Percentiles rank a stretch among this genome's conserved stretches.
Evolutionary conservation across 1,139 yeast species (phyloP).

Genomic region (Geotrichum cucujoidarum): DNA sequence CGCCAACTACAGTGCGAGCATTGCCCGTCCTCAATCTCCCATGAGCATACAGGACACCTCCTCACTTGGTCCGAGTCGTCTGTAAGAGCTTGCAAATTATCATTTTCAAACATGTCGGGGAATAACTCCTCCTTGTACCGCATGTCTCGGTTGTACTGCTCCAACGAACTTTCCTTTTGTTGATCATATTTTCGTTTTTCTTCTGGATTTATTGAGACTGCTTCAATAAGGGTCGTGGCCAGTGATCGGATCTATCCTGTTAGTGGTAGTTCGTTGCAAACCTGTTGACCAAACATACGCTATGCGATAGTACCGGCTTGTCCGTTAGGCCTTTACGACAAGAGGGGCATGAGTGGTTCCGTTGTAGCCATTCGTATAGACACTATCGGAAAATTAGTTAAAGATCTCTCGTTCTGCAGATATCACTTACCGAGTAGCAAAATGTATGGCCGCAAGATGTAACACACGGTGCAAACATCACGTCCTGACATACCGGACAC

Average conservation of each 20-base stretch:
- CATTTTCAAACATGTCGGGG: slow-evolving; percentile 23
- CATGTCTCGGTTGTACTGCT: slow-evolving; percentile 25
- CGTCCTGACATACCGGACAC: slow-evolving; percentile 36
- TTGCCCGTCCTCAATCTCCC: slow-evolving; percentile 28
- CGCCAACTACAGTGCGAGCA: slow-evolving; percentile 27
- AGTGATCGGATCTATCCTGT: slow-evolving; percentile 13
- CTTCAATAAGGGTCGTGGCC: slow-evolving; percentile 11
- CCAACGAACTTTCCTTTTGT: slow-evolving; percentile 19
- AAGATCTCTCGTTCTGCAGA: no score
- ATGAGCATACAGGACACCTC: slow-evolving; percentile 29
- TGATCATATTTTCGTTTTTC: slow-evolving; percentile 15
- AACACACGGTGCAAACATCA: slow-evolving; percentile 34
- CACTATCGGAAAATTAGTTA: slow-evolving; percentile 25
- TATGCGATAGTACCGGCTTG: slow-evolving; percentile 24
- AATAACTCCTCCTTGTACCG: slow-evolving; percentile 22
- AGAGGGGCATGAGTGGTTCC: slow-evolving; percentile 28
- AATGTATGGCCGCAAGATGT: slow-evolving; percentile 38
- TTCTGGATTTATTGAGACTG: slow-evolving; percentile 19
- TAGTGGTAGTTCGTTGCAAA: not conserved
- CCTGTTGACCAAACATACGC: slow-evolving; percentile 15
- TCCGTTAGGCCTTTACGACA: slow-evolving; percentile 25
- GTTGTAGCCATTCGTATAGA: slow-evolving; percentile 29
- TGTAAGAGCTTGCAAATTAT: slow-evolving; percentile 18
- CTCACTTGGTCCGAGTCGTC: slow-evolving; percentile 30
- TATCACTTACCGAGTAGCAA: slow-evolving; percentile 32